A percentile compares a stretch with the other conserved stretches of the same genome.
These are phyloP conservation scores for Byssochlamys sp. DNA, from an alignment of 2,329 filamentous ascomycete species.

Conservation along the genomic window DNA sequence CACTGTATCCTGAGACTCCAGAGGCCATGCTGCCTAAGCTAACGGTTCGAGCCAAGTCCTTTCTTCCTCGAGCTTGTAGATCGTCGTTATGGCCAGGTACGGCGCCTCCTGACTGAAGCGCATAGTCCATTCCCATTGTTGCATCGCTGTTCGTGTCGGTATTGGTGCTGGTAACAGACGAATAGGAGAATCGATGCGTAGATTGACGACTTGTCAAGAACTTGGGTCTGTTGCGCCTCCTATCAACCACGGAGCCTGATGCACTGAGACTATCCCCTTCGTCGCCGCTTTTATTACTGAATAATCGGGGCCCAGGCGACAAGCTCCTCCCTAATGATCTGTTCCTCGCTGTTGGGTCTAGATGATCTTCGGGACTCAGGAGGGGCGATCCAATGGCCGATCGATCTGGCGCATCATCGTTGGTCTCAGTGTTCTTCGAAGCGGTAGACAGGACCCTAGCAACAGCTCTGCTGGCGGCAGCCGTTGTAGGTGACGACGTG, in stretches of 20 bases:
- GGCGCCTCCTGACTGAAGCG: conserved; percentile 71
- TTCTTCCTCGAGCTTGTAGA: conserved; percentile 18
- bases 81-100: conserved; percentile 39
- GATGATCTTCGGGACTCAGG: conserved; percentile 14
- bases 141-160: conserved; percentile 59
- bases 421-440: conserved; percentile 12
- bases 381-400: conserved; percentile 12
- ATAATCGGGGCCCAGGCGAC: conserved; percentile 17
- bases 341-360: conserved; percentile 18
- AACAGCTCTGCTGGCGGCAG: conserved; percentile 32
- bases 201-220: conserved; percentile 48
- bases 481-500: conserved; percentile 37
- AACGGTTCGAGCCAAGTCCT: conserved; percentile 59
- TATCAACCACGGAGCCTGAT: conserved; percentile 12
- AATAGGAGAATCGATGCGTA: conserved; percentile 50
- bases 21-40: conserved; percentile 87
- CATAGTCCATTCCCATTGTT: conserved; percentile 68
- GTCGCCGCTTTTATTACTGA: conserved; percentile 18
- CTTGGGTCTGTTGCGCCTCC: conserved; percentile 41
- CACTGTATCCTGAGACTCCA: conserved; percentile 50
- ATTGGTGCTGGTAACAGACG: conserved; percentile 45
- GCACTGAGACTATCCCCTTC: conserved; percentile 12
- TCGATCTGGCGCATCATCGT: conserved; percentile 5
- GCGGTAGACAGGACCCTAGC: conserved; percentile 28
- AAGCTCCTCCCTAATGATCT: conserved; percentile 16